phyloP scores from a whole-genome alignment of 1,284 basidiomycete species.

The Acaromyces ingoldii region DNA sequence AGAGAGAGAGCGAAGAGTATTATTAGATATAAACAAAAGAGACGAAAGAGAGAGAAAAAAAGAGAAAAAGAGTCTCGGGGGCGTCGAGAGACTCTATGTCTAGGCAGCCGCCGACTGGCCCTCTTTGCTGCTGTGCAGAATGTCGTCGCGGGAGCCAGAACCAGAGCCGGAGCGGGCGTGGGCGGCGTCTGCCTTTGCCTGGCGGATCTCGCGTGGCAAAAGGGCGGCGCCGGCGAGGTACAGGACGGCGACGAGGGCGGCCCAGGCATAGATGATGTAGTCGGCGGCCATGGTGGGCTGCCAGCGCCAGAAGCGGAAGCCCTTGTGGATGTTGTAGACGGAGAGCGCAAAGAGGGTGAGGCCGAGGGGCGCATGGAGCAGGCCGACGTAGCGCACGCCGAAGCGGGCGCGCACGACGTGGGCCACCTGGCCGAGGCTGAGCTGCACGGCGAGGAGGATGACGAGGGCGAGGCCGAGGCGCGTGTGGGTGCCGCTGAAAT shows the following conservation, averaged over 20 bases:
- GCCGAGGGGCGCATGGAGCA: constrained; percentile 28
- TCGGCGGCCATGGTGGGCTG: constrained; percentile 8
- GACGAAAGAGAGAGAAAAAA: too few relatives aligned
- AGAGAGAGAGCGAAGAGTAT: too few relatives aligned
- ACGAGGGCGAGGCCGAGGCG: constrained; percentile 62
- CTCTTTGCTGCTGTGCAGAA: too few relatives aligned
- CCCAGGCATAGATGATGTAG: constrained; percentile 30
- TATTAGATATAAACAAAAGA: too few relatives aligned
- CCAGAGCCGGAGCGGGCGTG: too few relatives aligned
- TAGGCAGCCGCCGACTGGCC: too few relatives aligned
- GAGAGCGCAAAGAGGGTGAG: constrained; percentile 16
- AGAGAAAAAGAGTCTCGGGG: too few relatives aligned
- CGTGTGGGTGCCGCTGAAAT: background rate
- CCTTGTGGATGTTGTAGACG: constrained; percentile 23
- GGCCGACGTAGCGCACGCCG: constrained; percentile 5
- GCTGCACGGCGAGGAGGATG: constrained; percentile 62
- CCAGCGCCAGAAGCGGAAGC: constrained; percentile 31
- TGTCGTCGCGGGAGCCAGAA: too few relatives aligned
- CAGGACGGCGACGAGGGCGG: constrained; percentile 15
- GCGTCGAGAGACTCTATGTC: too few relatives aligned
- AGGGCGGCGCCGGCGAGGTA: constrained; percentile 24
- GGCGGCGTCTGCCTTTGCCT: too few relatives aligned
- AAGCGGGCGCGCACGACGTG: constrained; percentile 57
- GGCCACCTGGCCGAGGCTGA: constrained; percentile 59
- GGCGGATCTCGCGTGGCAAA: too few relatives aligned